Evolutionary conservation across 371 early-diverging fungal species (phyloP), one percentile per base, ranked within the genome.

Genomic region (Sporodiniella umbellata): DNA sequence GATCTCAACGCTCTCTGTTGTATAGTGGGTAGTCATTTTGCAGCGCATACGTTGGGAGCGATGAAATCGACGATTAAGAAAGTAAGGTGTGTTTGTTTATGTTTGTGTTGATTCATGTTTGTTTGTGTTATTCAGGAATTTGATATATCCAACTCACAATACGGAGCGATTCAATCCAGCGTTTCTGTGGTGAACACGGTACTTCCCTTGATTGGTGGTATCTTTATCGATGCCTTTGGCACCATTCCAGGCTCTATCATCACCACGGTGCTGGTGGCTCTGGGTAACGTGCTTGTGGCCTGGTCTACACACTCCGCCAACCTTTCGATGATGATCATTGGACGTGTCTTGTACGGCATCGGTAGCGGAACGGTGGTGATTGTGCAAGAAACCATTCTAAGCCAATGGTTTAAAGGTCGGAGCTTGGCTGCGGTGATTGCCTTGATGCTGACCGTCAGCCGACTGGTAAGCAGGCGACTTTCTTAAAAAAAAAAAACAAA

Each of bases 121-220:
- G 18, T 33, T n/a, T 4, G 31, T 22, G 30, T 3, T 31, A 25
- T 15, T 31, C 48, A 86, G 87, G 81, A 87, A 68, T 71, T 83
- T 33, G 78, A 63, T 31, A 86, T 86, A 23, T 65, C 72, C 35
- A 87, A 87, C 59, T 70, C 86, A 1, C 83, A 88, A 50, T 88
- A 87, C 61, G 87, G 87, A 18, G 79, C 79, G 5, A 56, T 88
- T 14, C 86, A 86, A 59, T 86, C 88, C 3, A 75, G 83, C 21
- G 86, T 88, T 3, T 72, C 84, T 5, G 72, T 86, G 42, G 85
- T 88, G 12, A 87, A 87, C 61, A 88, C 88, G 1, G 58, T 88
- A 8, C 47, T 87, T 25, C 88, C 88, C 1, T 60, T 87, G 2
- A 54, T 86, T 10, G 87, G 87, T 19, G 88, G 88, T n/a, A 66